phyloP scores from a whole-genome alignment of 345 rosid species.

The Stellera chamaejasme region DNA sequence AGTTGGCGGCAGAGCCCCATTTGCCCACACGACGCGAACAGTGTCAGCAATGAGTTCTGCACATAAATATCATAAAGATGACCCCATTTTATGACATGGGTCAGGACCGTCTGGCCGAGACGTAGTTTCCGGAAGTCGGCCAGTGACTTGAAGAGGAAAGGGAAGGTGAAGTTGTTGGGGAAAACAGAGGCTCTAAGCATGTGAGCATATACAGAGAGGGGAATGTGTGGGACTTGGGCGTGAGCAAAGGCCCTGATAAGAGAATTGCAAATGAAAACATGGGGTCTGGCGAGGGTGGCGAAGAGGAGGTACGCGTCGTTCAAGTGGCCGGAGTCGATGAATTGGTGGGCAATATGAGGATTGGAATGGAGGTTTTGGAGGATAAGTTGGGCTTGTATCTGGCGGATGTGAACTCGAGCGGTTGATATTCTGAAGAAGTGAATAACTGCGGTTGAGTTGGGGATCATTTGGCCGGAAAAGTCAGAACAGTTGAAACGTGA shows the following conservation, averaged over 20 bases:
- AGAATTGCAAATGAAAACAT: slow-evolving; percentile 43
- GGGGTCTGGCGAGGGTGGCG: slow-evolving; percentile 25
- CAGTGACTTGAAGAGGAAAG: slow-evolving; percentile 46
- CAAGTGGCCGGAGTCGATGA: slow-evolving; percentile 25
- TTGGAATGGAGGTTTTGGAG: slow-evolving; percentile 26
- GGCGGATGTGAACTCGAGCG: slow-evolving; percentile 26
- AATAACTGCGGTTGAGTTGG: slow-evolving; percentile 17
- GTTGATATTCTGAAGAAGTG: slow-evolving; percentile 20
- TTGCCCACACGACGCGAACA: slow-evolving; percentile 30
- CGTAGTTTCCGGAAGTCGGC: slow-evolving; percentile 27
- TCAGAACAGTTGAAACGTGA: not conserved
- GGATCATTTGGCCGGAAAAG: slow-evolving; percentile 7
- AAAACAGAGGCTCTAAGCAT: slow-evolving; percentile 26
- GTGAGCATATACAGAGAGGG: slow-evolving; percentile 26
- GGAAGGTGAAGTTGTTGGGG: slow-evolving; percentile 45
- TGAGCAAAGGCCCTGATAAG: slow-evolving; percentile 42
- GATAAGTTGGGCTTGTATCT: slow-evolving; percentile 39
- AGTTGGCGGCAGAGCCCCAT: slow-evolving; percentile 28
- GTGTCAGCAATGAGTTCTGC: slow-evolving; percentile 27
- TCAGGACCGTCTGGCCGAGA: slow-evolving; percentile 29
- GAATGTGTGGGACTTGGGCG: slow-evolving; percentile 27
- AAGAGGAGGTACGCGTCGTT: slow-evolving; percentile 19
- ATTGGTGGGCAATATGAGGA: slow-evolving; percentile 28
- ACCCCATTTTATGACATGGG: slow-evolving; percentile 41
- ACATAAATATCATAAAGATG: slow-evolving; percentile 36